These are phyloP conservation scores for Dothideomycetes sp. DNA, from an alignment of 2,329 filamentous ascomycete species.

Conservation along the genomic window DNA sequence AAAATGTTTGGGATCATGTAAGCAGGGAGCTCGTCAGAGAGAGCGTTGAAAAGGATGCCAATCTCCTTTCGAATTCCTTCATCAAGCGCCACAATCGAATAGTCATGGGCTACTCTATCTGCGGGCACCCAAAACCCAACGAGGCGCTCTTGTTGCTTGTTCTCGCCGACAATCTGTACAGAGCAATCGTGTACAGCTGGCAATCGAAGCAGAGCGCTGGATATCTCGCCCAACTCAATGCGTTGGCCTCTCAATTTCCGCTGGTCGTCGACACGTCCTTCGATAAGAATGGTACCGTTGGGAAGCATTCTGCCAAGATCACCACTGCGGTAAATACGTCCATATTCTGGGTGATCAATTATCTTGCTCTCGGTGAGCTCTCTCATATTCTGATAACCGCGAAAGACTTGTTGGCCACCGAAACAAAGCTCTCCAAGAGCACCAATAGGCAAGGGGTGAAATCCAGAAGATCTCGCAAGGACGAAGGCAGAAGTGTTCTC, in stretches of 20 bases:
- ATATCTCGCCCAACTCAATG: slow-evolving; percentile 70
- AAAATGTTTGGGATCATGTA: slow-evolving; percentile 76
- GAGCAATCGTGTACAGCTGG: slow-evolving; percentile 48
- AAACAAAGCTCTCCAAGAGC: slow-evolving; percentile 78
- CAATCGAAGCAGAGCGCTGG: slow-evolving; percentile 46
- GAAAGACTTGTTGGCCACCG: slow-evolving; percentile 67
- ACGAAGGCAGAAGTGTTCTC: slow-evolving; percentile 68
- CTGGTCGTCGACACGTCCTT: slow-evolving; percentile 66
- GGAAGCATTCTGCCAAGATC: slow-evolving; percentile 70
- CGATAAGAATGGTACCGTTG: slow-evolving; percentile 63
- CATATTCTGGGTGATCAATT: slow-evolving; percentile 54
- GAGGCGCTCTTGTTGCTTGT: slow-evolving; percentile 40
- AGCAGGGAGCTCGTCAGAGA: slow-evolving; percentile 48
- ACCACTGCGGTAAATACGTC: slow-evolving; percentile 70
- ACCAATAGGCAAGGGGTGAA: slow-evolving; percentile 53
- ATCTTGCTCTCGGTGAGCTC: slow-evolving; percentile 56
- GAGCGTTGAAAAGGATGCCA: slow-evolving; percentile 39
- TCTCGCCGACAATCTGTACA: slow-evolving; percentile 45
- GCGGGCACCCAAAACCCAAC: slow-evolving; percentile 57
- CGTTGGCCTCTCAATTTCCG: slow-evolving; percentile 72
- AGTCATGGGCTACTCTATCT: slow-evolving; percentile 14
- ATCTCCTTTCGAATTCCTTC: slow-evolving; percentile 20
- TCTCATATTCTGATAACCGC: slow-evolving; percentile 60
- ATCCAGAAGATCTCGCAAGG: slow-evolving; percentile 30
- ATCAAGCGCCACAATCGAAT: slow-evolving; percentile 29